These are phyloP conservation scores for Conoideocrella luteorostrata DNA, from an alignment of 2,329 filamentous ascomycete species.

Conservation along the genomic window DNA sequence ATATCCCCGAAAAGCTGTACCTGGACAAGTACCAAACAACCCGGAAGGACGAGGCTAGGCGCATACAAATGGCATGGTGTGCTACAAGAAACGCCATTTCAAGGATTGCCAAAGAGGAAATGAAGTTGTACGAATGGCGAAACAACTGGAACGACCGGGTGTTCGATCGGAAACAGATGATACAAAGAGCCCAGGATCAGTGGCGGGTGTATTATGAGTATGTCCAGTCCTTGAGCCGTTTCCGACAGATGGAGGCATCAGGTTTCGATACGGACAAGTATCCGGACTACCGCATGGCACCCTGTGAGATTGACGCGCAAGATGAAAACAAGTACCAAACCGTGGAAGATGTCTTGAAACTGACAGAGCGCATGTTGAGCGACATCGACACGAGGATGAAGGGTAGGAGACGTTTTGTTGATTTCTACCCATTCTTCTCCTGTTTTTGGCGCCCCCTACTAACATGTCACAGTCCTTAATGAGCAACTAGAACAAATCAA, in stretches of 20 bases:
- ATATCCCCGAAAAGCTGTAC: constrained; percentile 46
- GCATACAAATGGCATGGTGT: constrained; percentile 34
- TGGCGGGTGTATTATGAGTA: constrained; percentile 29
- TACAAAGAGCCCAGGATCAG: constrained; percentile 23
- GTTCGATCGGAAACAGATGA: constrained; percentile 23
- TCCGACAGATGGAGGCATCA: constrained; percentile 29
- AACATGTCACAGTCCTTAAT: constrained; percentile 25
- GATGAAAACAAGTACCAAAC: constrained; percentile 23
- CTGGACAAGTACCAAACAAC: constrained; percentile 46
- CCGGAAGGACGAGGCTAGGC: constrained; percentile 38
- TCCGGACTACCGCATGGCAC: constrained; percentile 32
- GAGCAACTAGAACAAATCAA: constrained; percentile 24
- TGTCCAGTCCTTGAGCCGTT: constrained; percentile 28
- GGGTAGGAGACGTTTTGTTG: constrained; percentile 25
- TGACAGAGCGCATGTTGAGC: constrained; percentile 26
- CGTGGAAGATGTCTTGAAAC: constrained; percentile 27
- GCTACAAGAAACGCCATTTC: constrained; percentile 23
- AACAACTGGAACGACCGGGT: constrained; percentile 20
- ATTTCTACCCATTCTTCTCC: no score
- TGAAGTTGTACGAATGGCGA: constrained; percentile 20
- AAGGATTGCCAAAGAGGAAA: constrained; percentile 18
- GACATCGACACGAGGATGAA: constrained; percentile 27
- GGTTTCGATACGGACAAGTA: constrained; percentile 31
- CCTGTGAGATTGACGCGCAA: constrained; percentile 27
- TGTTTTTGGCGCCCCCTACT: no score